Percentiles rank a stretch among this genome's conserved stretches.
Conservation (phyloP, 768 basidiomycete species). For the Serendipita sp. region DNA sequence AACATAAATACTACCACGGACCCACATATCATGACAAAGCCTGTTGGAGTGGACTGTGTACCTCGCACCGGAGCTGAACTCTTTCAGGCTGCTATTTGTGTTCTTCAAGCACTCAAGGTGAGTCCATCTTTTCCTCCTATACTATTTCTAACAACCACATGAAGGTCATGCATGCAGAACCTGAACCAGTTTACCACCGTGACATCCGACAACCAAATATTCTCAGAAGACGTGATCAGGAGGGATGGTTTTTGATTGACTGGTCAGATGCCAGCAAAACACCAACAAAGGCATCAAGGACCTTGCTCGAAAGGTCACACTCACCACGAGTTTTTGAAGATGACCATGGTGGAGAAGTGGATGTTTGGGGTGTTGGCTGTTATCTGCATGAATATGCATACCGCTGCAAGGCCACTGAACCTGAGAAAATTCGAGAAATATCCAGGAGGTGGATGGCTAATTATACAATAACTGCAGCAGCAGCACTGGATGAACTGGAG, state of each 20-base stretch:
- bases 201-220: slow-evolving; percentile 17
- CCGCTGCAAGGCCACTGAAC: slow-evolving; percentile 23
- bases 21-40: background rate
- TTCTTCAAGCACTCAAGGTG: background rate
- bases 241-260: slow-evolving; percentile 20
- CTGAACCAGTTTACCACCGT: slow-evolving; percentile 12
- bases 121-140: background rate
- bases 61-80: background rate
- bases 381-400: slow-evolving; percentile 5
- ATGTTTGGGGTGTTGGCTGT: slow-evolving; percentile 20
- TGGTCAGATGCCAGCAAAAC: slow-evolving; percentile 18
- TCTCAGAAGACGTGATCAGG: slow-evolving; percentile 13
- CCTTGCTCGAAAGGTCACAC: slow-evolving; percentile 12
- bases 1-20: background rate
- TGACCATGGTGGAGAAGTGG: slow-evolving; percentile 19
- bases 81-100: background rate
- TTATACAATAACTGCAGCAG: too few species aligned
- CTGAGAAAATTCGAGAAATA: background rate
- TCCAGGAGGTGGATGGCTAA: background rate
- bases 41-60: background rate
- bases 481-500: too few species aligned
- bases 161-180: background rate
- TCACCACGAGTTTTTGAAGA: slow-evolving; percentile 15
- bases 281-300: slow-evolving; percentile 11
- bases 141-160: background rate